Evolutionary conservation across 352 stramenopile genomes (phyloP), one percentile per base, ranked within the genome.

Genomic region (Phytophthora ohioensis): DNA sequence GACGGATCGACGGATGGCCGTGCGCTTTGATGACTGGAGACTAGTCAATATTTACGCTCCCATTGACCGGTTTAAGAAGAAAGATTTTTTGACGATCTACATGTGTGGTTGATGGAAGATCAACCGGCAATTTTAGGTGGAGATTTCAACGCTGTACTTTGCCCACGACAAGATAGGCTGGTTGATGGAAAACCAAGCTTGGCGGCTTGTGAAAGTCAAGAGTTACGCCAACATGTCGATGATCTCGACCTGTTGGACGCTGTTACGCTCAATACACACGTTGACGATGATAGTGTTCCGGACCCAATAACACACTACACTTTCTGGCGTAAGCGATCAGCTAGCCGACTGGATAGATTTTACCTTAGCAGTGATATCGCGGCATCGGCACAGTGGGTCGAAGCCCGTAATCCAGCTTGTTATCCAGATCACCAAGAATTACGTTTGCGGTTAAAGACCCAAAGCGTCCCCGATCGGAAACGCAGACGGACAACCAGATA

Each of bases 371-470:
- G n/a, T 34, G 31, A 49, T 10, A 53, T 53, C 17, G 21, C 21
- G 17, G 30, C 13, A 27, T 4, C 8, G 17, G 30, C 31, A 7
- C 54, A 61, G 13, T 61, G 54, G 41, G 41, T 52, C 3, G 54
- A 61, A 38, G 54, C 39, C 7, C 27, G 54, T 8, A 7, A 52
- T 10, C 41, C 54, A 32, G 42, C 3, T 34, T 42, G 39, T 4
- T 45, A 38, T 31, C 53, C 54, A 2, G 54, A 61, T 13, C 41
- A 53, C 7, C 54, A 61, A n/a, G 54, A 61, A 31, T 6, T 61
- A 17, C 41, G 54, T n/a, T 12, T 61, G 10, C 53, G 30, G 54
- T 4, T 61, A 10, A 13, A n/a, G 4, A 6, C 21, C 13, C 9
- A 49, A 38, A 48, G n/a, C 10, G 34, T 3, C 5, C 17, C 9